These are phyloP conservation scores for Chaetomiaceae sp. DNA, from an alignment of 2,329 filamentous ascomycete species.

Conservation along the genomic window DNA sequence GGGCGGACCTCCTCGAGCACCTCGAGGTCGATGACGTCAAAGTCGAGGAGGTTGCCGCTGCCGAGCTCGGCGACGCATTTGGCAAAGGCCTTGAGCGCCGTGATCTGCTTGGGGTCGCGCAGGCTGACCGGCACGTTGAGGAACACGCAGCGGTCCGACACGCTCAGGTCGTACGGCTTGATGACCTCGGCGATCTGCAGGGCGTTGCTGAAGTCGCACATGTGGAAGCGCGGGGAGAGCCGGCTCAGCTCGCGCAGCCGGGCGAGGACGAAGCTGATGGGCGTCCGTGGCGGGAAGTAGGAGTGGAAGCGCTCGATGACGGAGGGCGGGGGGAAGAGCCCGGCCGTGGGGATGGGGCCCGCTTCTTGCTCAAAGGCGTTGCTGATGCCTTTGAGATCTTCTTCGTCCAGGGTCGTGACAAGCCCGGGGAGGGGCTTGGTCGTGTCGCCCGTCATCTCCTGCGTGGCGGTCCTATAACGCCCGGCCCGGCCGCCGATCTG, in stretches of 20 bases:
- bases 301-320: slow-evolving; percentile 71
- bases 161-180: slow-evolving; percentile 64
- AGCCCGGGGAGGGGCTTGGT: slow-evolving; percentile 48
- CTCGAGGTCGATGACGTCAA: slow-evolving; percentile 67
- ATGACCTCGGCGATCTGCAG: slow-evolving; percentile 69
- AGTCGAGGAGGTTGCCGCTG: slow-evolving; percentile 65
- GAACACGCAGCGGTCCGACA: slow-evolving; percentile 72
- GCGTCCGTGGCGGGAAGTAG: slow-evolving; percentile 76
- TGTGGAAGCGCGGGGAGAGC: slow-evolving; percentile 62
- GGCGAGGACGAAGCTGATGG: slow-evolving; percentile 76
- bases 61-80: slow-evolving; percentile 63
- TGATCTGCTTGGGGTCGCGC: slow-evolving; percentile 43
- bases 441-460: slow-evolving; percentile 38
- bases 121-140: slow-evolving; percentile 64
- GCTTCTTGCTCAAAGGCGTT: slow-evolving; percentile 61
- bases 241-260: slow-evolving; percentile 67
- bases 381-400: slow-evolving; percentile 62
- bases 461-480: slow-evolving; percentile 69
- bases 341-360: slow-evolving; percentile 64
- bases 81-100: slow-evolving; percentile 61
- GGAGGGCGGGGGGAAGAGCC: slow-evolving; percentile 66
- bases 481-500: slow-evolving; percentile 94
- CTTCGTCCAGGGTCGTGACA: slow-evolving; percentile 71
- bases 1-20: slow-evolving; percentile 59
- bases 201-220: slow-evolving; percentile 61